Percentiles rank a stretch among this genome's conserved stretches.
Conservation (phyloP, 2,329 filamentous ascomycete genomes). For the Chrysoporthe deuterocubensis region DNA sequence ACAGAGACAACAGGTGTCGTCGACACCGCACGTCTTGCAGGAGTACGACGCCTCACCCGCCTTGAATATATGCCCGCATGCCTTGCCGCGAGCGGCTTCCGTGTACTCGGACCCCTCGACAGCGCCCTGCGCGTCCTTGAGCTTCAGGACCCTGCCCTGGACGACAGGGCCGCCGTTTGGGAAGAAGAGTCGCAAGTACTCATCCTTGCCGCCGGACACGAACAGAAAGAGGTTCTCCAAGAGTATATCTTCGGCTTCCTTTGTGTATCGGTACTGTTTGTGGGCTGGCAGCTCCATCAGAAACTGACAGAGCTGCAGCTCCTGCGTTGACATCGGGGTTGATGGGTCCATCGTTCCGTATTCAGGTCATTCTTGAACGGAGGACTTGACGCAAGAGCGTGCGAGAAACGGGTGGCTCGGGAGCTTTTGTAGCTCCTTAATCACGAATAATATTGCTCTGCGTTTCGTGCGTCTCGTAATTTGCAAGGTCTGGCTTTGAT, state of each 20-base stretch:
- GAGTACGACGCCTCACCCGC: slow-evolving; percentile 90
- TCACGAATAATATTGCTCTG: neutral
- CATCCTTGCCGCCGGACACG: slow-evolving; percentile 73
- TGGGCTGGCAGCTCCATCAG: slow-evolving; percentile 76
- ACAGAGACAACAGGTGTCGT: slow-evolving; percentile 95
- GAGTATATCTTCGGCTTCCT: slow-evolving; percentile 72
- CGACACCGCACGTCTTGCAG: slow-evolving; percentile 90
- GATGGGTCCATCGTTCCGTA: slow-evolving; percentile 50
- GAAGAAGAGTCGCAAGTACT: slow-evolving; percentile 81
- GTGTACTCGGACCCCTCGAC: slow-evolving; percentile 94
- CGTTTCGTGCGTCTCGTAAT: slow-evolving; percentile 1
- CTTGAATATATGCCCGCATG: slow-evolving; percentile 97
- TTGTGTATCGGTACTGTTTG: slow-evolving; percentile 76
- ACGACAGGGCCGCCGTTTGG: slow-evolving; percentile 69
- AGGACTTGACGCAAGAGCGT: slow-evolving; percentile 5
- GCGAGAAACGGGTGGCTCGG: neutral
- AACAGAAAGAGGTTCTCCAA: slow-evolving; percentile 84
- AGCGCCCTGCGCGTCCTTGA: slow-evolving; percentile 88
- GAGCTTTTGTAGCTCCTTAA: neutral
- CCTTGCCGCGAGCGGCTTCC: slow-evolving; percentile 85
- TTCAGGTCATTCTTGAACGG: slow-evolving; percentile 26
- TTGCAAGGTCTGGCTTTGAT: neutral
- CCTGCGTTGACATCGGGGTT: slow-evolving; percentile 62
- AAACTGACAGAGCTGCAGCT: slow-evolving; percentile 82
- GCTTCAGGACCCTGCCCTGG: slow-evolving; percentile 65